Base-by-base conservation (phyloP, 2,329 filamentous ascomycete genomes). In the Pseudocercospora cruenta region DNA sequence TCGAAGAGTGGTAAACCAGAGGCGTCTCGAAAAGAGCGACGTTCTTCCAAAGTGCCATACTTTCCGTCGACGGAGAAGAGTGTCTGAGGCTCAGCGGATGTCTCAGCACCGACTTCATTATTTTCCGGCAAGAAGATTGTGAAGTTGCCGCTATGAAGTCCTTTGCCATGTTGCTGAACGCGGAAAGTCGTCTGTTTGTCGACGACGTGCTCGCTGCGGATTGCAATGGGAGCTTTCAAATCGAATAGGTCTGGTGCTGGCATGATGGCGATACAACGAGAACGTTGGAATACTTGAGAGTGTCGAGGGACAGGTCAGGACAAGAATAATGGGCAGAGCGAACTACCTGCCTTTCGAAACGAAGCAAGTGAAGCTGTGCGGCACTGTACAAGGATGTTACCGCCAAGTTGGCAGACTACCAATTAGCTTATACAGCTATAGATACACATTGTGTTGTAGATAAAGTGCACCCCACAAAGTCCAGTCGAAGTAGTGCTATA, bases 1-100 rank as follows among this genome's bases (percentile, higher is more conserved):
- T 72, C 59, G 47, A 72, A 74, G 6, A 74, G 64, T 1, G 71
- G 67, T 0, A 73, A 63, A 21, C 70, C 70, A 2, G 67, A 64
- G 8, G 69, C 70, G 33, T 73, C 72, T 39, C 55, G 39, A 58
- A 74, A 64, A 31, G 51, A 51, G n/a, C 71, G 66, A 26, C 66
- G 66, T 19, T 67, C 62, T 8, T 55, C 39, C 19, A 58, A 60
- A 10, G 68, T 68, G 2, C 28, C 19, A 7, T 47, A 51, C 22
- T 70, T 61, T 2, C 69, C 69, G 19, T 69, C 63, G 14, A 58
- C 55, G 28, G 28, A 22, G 31, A 58, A 39, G 16, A 58, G 55
- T 2, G n/a, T 26, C 31, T 58, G 55, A 39, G 36, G 36, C 6
- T 39, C 14, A 5, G 36, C 6, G 3, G 12, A 2, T 5, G 36